Evolutionary conservation across 2,329 filamentous ascomycete species (phyloP).

Genomic region (Fusarium lateritium): DNA sequence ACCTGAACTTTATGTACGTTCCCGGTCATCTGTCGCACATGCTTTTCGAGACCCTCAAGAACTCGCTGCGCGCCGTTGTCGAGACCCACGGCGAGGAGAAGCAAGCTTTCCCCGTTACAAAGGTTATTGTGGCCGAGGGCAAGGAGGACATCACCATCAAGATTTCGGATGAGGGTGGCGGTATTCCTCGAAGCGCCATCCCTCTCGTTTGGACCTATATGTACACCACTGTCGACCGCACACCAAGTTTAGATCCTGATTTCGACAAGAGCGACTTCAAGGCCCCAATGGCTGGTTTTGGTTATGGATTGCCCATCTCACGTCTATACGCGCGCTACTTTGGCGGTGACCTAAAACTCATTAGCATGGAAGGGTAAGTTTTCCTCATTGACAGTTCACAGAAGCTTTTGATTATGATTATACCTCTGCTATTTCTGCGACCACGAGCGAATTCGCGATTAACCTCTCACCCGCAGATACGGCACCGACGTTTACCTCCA

Average conservation of each 20-base stretch:
- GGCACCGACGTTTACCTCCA: slow-evolving; percentile 99
- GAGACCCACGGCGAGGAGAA: slow-evolving; percentile 96
- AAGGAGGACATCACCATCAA: slow-evolving; percentile 99
- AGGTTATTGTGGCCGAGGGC: slow-evolving; percentile 97
- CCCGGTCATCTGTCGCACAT: slow-evolving; percentile 99
- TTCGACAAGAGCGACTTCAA: slow-evolving; percentile 99
- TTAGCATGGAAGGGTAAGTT: slow-evolving; percentile 98
- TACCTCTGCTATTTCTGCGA: background rate
- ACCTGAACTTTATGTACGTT: slow-evolving; percentile 99
- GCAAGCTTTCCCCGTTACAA: slow-evolving; percentile 95
- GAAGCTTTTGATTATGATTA: background rate
- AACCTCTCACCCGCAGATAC: slow-evolving; percentile 72
- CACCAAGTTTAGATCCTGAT: slow-evolving; percentile 93
- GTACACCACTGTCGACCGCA: slow-evolving; percentile 98
- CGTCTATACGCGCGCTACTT: slow-evolving; percentile 97
- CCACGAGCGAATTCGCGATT: slow-evolving; percentile 22
- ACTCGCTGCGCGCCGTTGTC: slow-evolving; percentile 95
- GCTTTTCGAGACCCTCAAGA: slow-evolving; percentile 99
- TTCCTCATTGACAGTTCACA: slow-evolving; percentile 13
- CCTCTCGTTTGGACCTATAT: slow-evolving; percentile 99
- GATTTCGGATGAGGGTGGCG: slow-evolving; percentile 95
- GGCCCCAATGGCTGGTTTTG: slow-evolving; percentile 98
- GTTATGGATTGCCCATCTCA: slow-evolving; percentile 96
- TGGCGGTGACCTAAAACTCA: slow-evolving; percentile 95
- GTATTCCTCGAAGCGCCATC: slow-evolving; percentile 92